phyloP scores from a whole-genome alignment of 805 yeast genomes.

The Wickerhamomyces queroliae region DNA sequence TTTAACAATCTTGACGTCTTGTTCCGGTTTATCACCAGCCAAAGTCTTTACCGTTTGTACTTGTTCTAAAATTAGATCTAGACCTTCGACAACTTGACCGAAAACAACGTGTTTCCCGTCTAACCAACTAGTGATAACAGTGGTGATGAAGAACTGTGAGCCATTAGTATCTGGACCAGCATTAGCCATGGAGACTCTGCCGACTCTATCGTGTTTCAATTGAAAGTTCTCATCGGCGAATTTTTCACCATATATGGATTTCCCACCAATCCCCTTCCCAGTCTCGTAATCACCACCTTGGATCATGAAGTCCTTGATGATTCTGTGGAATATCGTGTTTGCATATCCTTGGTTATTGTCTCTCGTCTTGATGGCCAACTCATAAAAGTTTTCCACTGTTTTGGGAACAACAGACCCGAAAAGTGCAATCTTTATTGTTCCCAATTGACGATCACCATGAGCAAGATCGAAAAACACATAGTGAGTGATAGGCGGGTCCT shows the following conservation, averaged over 20 bases:
- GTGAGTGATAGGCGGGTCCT: conserved; percentile 22
- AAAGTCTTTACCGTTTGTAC: conserved; percentile 53
- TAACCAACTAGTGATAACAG: conserved; percentile 40
- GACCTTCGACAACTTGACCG: conserved; percentile 69
- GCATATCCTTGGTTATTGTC: conserved; percentile 37
- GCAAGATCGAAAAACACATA: conserved; percentile 18
- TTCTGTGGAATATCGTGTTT: conserved; percentile 65
- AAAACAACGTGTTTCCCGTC: conserved; percentile 69
- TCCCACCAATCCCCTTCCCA: conserved; percentile 67
- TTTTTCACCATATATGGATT: conserved; percentile 67
- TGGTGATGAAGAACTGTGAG: conserved; percentile 66
- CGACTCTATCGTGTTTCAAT: conserved; percentile 64
- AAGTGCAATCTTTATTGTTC: conserved; percentile 48
- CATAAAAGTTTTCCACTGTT: conserved; percentile 55
- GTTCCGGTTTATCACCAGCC: conserved; percentile 33
- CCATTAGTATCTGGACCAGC: conserved; percentile 65
- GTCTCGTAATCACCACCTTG: conserved; percentile 85
- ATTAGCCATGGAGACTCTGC: conserved; percentile 68
- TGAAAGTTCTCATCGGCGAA: conserved; percentile 74
- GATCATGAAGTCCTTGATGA: conserved; percentile 68
- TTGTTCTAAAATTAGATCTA: conserved; percentile 48
- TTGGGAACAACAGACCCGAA: conserved; percentile 63
- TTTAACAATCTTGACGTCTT: conserved; percentile 35
- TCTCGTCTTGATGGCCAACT: conserved; percentile 31
- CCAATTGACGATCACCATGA: conserved; percentile 16